phyloP scores from a whole-genome alignment of 352 stramenopile genomes.

The Peronospora belbahrii region DNA sequence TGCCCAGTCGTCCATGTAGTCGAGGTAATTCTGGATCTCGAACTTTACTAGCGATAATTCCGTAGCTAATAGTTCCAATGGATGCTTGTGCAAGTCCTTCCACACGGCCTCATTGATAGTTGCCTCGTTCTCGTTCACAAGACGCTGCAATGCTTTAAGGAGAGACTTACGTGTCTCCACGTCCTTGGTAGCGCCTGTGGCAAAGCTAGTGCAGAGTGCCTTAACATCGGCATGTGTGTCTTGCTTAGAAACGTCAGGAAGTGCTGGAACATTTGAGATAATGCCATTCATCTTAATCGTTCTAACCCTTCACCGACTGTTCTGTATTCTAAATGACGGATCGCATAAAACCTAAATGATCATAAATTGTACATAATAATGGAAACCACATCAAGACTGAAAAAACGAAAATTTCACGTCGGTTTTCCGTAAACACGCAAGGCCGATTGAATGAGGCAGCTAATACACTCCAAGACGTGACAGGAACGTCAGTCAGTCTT shows the following conservation, averaged over 20 bases:
- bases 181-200: conserved; percentile 36
- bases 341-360: too few species aligned
- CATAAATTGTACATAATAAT: too few species aligned
- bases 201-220: conserved; percentile 43
- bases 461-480: too few species aligned
- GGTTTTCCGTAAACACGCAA: too few species aligned
- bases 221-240: conserved; percentile 43
- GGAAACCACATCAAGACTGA: too few species aligned
- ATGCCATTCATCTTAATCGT: conserved; percentile 15
- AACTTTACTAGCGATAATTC: conserved; percentile 44
- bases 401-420: too few species aligned
- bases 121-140: conserved; percentile 46
- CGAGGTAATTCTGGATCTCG: conserved; percentile 74
- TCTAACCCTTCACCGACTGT: too few species aligned
- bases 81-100: conserved; percentile 68
- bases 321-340: too few species aligned
- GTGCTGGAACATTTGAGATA: conserved; percentile 1
- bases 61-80: conserved; percentile 46
- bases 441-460: too few species aligned
- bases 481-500: too few species aligned
- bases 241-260: conserved; percentile 46
- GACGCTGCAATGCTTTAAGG: conserved; percentile 37
- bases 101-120: conserved; percentile 43
- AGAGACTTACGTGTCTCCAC: conserved; percentile 32
- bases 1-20: conserved; percentile 65